Base-by-base conservation (phyloP, 306 rosid genomes). In the Cicer judaicum region DNA sequence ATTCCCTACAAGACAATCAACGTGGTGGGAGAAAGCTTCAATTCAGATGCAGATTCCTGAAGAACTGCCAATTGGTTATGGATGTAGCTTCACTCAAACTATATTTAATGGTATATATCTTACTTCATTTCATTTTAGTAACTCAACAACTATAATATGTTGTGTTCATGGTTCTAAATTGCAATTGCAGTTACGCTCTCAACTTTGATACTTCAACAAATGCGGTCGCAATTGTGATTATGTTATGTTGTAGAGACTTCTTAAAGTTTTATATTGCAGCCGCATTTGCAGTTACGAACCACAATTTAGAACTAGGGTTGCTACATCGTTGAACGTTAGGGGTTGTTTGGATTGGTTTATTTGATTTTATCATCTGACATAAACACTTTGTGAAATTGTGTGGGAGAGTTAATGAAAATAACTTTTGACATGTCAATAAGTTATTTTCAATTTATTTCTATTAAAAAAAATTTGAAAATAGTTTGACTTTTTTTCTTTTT, bases 71-170 rank as follows among this genome's bases (percentile, higher is more conserved):
- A n/a, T 76, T 87, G 84, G 73, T 46, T 85, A 81, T 66, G 96
- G 91, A 10, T 93, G 96, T 76, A 90, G 83, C 83, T 80, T 93
- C 76, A 87, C 90, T 72, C 95, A 93, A 82, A 93, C 98, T 39
- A 72, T 93, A 68, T 90, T 93, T 73, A 93, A 93, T 73, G 95
- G 98, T 90, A 70, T 29, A 29, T 29, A 29, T 72, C 43, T 16
- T 54, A 38, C 69, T 44, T 57, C 50, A 63, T 7, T 38, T 6
- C 6, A 29, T 29, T 3, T 29, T 29, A 3, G 34, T 29, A 29
- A 10, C 39, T 9, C 24, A 34, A 5, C 15, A 34, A 5, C 7
- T 5, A 13, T 9, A 56, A 21, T 21, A 12, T 19, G 2, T 56
- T 56, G n/a, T 2, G 7, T 7, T 41, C 44, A 41, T 41, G 44